phyloP scores from a whole-genome alignment of 352 stramenopile genomes.

The Pythium coloratum region DNA sequence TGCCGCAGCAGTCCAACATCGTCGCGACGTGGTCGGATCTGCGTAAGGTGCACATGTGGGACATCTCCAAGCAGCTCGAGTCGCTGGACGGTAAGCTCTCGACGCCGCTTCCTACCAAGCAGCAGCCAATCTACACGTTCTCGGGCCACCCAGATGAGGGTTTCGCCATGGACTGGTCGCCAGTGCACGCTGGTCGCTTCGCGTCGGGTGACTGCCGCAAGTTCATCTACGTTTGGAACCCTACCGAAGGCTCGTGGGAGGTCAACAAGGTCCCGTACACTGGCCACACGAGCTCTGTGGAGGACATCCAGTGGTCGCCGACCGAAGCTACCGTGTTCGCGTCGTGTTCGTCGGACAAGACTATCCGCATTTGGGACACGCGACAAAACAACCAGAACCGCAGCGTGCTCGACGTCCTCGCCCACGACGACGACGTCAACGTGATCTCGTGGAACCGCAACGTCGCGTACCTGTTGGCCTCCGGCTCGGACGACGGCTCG shows the following conservation, averaged over 20 bases:
- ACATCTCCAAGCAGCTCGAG: constrained; percentile 91
- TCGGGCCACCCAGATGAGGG: constrained; percentile 95
- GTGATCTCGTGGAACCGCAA: constrained; percentile 99
- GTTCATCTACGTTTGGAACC: constrained; percentile 95
- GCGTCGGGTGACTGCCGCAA: constrained; percentile 97
- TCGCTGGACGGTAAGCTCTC: constrained; percentile 81
- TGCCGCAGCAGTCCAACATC: constrained; percentile 96
- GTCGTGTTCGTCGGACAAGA: constrained; percentile 93
- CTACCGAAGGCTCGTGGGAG: constrained; percentile 71
- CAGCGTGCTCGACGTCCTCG: constrained; percentile 92
- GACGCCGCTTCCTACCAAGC: constrained; percentile 54
- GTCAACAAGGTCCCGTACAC: constrained; percentile 91
- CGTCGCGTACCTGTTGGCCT: constrained; percentile 96
- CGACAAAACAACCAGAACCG: constrained; percentile 83
- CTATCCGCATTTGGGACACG: constrained; percentile 97
- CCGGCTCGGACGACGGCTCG: constrained; percentile 96
- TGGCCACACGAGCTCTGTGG: constrained; percentile 92
- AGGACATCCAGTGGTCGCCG: constrained; percentile 98
- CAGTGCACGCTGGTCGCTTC: constrained; percentile 85
- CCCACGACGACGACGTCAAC: constrained; percentile 98
- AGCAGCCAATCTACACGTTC: constrained; percentile 91
- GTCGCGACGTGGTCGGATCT: constrained; percentile 97
- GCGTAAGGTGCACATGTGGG: constrained; percentile 95
- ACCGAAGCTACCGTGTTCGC: constrained; percentile 97
- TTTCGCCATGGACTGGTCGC: constrained; percentile 98